Conservation (phyloP, 768 basidiomycete species). For the Calocybe indica region DNA sequence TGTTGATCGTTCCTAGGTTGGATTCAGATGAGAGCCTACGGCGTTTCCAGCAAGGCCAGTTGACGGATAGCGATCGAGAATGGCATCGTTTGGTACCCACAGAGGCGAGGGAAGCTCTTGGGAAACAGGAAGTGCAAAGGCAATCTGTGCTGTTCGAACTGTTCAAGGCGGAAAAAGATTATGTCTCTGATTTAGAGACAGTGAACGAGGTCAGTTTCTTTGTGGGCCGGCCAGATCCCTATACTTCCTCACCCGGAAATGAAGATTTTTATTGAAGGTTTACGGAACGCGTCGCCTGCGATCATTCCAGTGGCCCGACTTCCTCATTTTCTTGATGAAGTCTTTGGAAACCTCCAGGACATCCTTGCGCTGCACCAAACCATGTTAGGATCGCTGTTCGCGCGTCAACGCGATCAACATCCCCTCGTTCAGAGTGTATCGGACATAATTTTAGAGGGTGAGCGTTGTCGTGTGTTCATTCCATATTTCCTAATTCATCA, state of each 20-base stretch:
- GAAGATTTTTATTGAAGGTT: conserved; percentile 69
- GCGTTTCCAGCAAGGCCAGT: conserved; percentile 61
- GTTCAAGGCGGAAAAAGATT: conserved; percentile 85
- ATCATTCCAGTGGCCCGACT: conserved; percentile 53
- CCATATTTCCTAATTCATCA: too few relatives aligned
- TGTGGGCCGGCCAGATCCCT: not conserved
- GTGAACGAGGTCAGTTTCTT: conserved; percentile 50
- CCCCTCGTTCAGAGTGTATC: conserved; percentile 79
- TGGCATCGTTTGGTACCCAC: conserved; percentile 79
- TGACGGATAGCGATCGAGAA: conserved; percentile 66
- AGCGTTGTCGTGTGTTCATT: conserved; percentile 10
- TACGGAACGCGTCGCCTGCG: conserved; percentile 56
- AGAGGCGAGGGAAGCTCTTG: conserved; percentile 65
- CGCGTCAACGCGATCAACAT: conserved; percentile 78
- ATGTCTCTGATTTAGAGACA: conserved; percentile 73
- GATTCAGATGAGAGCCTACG: conserved; percentile 57
- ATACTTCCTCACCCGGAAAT: not conserved
- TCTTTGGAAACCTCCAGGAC: conserved; percentile 77
- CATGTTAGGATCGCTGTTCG: conserved; percentile 69
- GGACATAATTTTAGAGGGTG: conserved; percentile 81
- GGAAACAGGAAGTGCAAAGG: conserved; percentile 73
- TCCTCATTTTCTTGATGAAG: conserved; percentile 65
- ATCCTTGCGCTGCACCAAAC: conserved; percentile 62
- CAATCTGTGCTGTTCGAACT: conserved; percentile 88
- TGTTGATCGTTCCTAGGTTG: conserved; percentile 35